Evolutionary conservation across 768 basidiomycete species (phyloP).

Genomic region (Hydnum rufescens): DNA sequence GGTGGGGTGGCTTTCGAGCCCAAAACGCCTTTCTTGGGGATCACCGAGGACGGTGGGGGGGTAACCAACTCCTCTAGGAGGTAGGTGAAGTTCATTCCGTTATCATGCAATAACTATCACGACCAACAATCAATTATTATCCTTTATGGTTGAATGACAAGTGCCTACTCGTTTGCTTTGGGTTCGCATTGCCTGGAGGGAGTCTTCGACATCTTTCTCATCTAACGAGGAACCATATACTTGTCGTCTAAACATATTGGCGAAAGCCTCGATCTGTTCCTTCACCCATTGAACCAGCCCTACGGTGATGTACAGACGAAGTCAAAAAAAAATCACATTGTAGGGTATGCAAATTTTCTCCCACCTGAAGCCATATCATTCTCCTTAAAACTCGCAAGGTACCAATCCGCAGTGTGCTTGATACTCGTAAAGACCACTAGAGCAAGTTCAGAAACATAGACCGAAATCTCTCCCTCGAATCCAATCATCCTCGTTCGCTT

Average conservation of each 20-base stretch:
- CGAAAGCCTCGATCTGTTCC: constrained; percentile 62
- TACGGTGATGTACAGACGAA: constrained; percentile 17
- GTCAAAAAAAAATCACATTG: neutral
- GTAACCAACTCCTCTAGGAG: constrained; percentile 68
- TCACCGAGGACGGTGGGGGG: no score
- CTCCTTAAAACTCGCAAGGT: constrained; percentile 84
- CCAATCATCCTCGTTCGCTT: constrained; percentile 67
- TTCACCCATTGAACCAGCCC: constrained; percentile 93
- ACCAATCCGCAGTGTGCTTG: constrained; percentile 98
- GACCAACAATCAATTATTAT: neutral
- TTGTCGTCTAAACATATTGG: constrained; percentile 72
- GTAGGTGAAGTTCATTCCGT: constrained; percentile 84
- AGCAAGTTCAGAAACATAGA: constrained; percentile 74
- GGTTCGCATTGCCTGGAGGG: constrained; percentile 48
- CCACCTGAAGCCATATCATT: constrained; percentile 82
- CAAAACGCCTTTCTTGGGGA: no score
- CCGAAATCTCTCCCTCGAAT: constrained; percentile 72
- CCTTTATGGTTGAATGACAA: neutral
- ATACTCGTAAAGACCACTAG: constrained; percentile 85
- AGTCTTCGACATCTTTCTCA: constrained; percentile 50
- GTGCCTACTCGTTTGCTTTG: constrained; percentile 65
- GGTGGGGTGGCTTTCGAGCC: neutral
- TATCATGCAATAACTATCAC: constrained; percentile 65
- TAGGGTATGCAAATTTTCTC: constrained; percentile 16
- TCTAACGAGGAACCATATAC: constrained; percentile 74